Evolutionary conservation across 2,329 filamentous ascomycete species (phyloP), one percentile per base, ranked within the genome.

Genomic region (Leptographium flavum): DNA sequence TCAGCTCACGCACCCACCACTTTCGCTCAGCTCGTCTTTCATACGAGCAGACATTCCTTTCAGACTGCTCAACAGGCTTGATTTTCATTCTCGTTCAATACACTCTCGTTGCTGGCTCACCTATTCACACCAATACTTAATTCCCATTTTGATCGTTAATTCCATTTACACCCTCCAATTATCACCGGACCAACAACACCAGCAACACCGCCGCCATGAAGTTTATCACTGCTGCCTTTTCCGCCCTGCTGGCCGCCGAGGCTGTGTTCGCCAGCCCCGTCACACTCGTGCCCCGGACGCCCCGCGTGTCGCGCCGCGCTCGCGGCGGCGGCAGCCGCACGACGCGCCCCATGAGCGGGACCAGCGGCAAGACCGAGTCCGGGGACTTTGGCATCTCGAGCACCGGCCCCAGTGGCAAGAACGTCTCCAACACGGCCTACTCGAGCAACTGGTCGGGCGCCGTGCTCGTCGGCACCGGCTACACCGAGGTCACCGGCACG

Each of bases 241-340:
- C 49, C 17, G 50, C 46, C 46, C 45, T 51, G 23, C 42, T 53
- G 28, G 45, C 67, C 47, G 63, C 66, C 43, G 60, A 61, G 46
- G 54, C 60, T 45, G 64, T 62, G 40, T 42, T 69, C 31, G 69
- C 67, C 31, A 67, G 68, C 25, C 71, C 70, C 30, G 63, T 68
- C 32, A 65, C 61, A 15, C 60, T 62, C 23, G 55, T 60, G 27
- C 64, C 61, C 41, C 64, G 62, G 47, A 61, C 56, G 37, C 57
- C 58, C 36, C 56, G 57, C n/a, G 58, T 56, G 46, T 55, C 37
- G 52, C 55, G 55, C 21, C 22, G 35, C 35, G 15, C 25, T 1
- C 4, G 4, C 56, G 55, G n/a, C 46, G 56, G 27, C 27, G 27
- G 27, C 13, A 28, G 27, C 27, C 40, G 47, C 53, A 42, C 52